Evolutionary conservation across 129 eudicot species (phyloP).

Genomic region (Pittosporum tobira): DNA sequence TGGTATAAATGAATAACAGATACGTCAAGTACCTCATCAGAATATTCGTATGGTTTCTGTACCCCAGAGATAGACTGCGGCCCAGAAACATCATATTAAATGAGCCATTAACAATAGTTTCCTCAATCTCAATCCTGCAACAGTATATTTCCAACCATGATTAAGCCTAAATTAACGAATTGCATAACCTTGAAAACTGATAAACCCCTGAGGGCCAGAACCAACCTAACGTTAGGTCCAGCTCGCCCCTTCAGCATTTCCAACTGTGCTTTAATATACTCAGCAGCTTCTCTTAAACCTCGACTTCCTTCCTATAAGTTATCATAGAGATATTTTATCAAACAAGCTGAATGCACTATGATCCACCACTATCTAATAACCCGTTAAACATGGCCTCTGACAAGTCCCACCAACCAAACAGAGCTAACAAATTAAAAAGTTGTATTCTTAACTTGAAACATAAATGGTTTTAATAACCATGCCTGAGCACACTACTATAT

Average conservation of each 20-base stretch:
- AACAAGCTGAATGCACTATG: slow-evolving; percentile 1
- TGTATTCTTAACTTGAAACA: background rate
- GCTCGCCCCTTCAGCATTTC: slow-evolving; percentile 57
- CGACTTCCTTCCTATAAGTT: slow-evolving; percentile 69
- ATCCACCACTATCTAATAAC: background rate
- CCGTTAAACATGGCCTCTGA: too few relatives aligned
- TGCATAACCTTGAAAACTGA: slow-evolving; percentile 9
- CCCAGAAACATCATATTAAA: slow-evolving; percentile 95
- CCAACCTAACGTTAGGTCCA: slow-evolving; percentile 63
- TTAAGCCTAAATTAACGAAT: background rate
- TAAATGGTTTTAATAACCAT: background rate
- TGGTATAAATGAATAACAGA: too few relatives aligned
- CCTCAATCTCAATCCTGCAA: slow-evolving; percentile 94
- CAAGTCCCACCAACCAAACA: background rate
- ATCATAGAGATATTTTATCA: slow-evolving; percentile 15
- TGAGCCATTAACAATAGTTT: slow-evolving; percentile 72
- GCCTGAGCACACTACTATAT: too few relatives aligned
- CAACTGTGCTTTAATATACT: slow-evolving; percentile 63
- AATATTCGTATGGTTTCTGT: slow-evolving; percentile 81
- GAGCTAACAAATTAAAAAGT: background rate
- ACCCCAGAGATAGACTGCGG: slow-evolving; percentile 80
- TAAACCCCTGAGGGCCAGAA: slow-evolving; percentile 1
- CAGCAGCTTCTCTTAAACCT: slow-evolving; percentile 78
- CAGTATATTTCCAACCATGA: background rate
- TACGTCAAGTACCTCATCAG: slow-evolving; percentile 58